A percentile compares a stretch with the other conserved stretches of the same genome.
Evolutionary conservation across 768 basidiomycete species (phyloP).

Genomic region (Aureoboletus auriporus): DNA sequence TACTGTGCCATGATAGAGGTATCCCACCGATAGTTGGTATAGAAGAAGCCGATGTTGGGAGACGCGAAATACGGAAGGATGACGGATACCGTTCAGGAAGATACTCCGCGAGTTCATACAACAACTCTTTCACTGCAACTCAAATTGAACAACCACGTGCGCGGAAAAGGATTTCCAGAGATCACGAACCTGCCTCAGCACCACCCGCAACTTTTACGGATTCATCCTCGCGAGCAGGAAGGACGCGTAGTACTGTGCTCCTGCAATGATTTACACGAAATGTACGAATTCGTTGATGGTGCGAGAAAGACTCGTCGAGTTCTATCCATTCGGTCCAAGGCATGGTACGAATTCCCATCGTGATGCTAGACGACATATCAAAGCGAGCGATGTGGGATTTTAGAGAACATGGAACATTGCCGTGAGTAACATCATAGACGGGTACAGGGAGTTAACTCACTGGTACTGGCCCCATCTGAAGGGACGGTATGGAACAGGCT

Average conservation of each 20-base stretch:
- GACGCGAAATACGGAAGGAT: slow-evolving; percentile 52
- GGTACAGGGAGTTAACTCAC: slow-evolving; percentile 36
- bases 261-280: slow-evolving; percentile 53
- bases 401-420: neutral
- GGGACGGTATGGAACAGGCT: slow-evolving; percentile 66
- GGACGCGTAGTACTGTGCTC: slow-evolving; percentile 44
- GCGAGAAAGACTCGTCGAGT: slow-evolving; percentile 56
- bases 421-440: no score
- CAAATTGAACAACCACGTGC: neutral
- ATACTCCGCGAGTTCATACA: slow-evolving; percentile 69
- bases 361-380: slow-evolving; percentile 41
- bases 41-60: slow-evolving; percentile 5
- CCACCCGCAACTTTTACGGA: slow-evolving; percentile 30
- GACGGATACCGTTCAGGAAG: slow-evolving; percentile 61
- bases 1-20: slow-evolving; percentile 37
- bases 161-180: neutral
- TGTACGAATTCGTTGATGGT: slow-evolving; percentile 54
- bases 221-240: slow-evolving; percentile 42
- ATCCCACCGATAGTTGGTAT: slow-evolving; percentile 21
- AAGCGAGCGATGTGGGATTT: neutral
- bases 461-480: slow-evolving; percentile 66
- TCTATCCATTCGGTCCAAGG: slow-evolving; percentile 75
- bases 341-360: slow-evolving; percentile 73
- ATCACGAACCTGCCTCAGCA: slow-evolving; percentile 27
- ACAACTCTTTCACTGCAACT: slow-evolving; percentile 54